Conservation (phyloP, 495 filamentous ascomycete genomes). For the Talaromyces wortmannii region DNA sequence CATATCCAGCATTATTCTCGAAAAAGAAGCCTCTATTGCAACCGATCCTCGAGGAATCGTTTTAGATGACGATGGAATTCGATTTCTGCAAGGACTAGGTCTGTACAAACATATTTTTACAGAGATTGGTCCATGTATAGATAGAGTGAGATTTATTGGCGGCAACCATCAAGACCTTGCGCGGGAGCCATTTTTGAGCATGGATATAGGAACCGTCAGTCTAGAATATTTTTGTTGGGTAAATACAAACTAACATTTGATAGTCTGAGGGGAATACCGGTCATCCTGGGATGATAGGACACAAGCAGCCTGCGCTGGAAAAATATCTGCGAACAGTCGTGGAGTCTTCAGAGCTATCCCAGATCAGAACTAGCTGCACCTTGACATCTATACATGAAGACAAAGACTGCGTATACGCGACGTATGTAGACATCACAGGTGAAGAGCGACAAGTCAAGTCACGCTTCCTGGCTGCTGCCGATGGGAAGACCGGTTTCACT, state of each 20-base stretch:
- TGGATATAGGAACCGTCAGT: slow-evolving; percentile 20
- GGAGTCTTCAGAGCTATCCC: slow-evolving; percentile 15
- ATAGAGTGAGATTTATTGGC: slow-evolving; percentile 17
- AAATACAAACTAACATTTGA: background rate
- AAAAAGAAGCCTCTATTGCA: too few species aligned
- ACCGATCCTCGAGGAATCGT: too few species aligned
- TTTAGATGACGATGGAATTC: too few species aligned
- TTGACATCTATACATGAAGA: slow-evolving; percentile 22
- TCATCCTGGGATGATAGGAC: slow-evolving; percentile 26
- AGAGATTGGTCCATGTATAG: slow-evolving; percentile 4
- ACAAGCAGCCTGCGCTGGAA: slow-evolving; percentile 19
- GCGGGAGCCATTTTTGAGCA: slow-evolving; percentile 13
- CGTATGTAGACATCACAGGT: slow-evolving; percentile 23
- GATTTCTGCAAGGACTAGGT: too few species aligned
- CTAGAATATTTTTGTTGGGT: background rate
- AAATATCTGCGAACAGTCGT: slow-evolving; percentile 18
- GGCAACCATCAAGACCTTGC: slow-evolving; percentile 12
- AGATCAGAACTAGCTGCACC: slow-evolving; percentile 24
- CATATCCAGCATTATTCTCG: too few species aligned
- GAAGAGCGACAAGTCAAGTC: slow-evolving; percentile 13
- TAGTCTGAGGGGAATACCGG: slow-evolving; percentile 25
- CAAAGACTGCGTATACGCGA: slow-evolving; percentile 18
- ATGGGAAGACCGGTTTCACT: slow-evolving; percentile 43
- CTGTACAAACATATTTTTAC: too few species aligned
- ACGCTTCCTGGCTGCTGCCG: slow-evolving; percentile 38